phyloP scores from a whole-genome alignment of 139 green algal genomes.

The Tetradesmus obliquus region DNA sequence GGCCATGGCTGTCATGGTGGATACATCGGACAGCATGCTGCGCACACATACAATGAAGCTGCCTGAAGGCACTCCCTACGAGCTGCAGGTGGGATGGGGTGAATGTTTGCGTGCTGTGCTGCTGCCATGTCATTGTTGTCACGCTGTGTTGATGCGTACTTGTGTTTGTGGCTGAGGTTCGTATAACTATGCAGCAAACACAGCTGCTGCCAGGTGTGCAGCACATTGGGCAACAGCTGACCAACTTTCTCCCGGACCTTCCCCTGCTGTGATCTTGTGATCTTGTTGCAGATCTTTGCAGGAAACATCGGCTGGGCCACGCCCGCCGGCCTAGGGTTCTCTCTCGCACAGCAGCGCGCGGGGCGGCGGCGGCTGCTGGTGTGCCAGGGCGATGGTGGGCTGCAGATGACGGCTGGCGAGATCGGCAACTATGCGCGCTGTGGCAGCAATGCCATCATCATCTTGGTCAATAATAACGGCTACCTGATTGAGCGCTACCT shows the following conservation, averaged over 20 bases:
- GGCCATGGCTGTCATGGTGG: conserved; percentile 4
- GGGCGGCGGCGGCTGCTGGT: not conserved
- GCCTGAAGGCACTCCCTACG: conserved; percentile 1
- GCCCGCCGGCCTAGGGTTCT: conserved; percentile 16
- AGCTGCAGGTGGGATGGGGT: conserved; percentile 14
- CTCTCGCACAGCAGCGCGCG: not conserved
- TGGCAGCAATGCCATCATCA: not conserved
- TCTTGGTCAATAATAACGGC: conserved; percentile 28
- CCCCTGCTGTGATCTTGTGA: not conserved
- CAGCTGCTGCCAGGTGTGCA: not conserved
- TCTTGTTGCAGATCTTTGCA: not conserved
- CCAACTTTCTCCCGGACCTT: not conserved
- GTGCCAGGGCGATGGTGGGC: conserved; percentile 6
- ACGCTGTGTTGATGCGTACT: too few species aligned
- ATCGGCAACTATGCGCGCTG: conserved; percentile 23
- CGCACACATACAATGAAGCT: conserved; percentile 4
- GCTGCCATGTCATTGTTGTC: not conserved
- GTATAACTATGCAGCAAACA: not conserved
- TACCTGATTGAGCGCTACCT: conserved; percentile 38
- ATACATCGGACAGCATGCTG: conserved; percentile 23
- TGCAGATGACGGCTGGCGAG: conserved; percentile 31
- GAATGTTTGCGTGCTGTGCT: not conserved
- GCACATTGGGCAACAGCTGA: not conserved
- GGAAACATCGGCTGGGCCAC: conserved; percentile 24
- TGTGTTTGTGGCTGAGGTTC: too few species aligned